Percentiles rank a stretch among this genome's conserved stretches.
phyloP scores from a whole-genome alignment of 352 stramenopile species.

The Phytophthora crassamura region DNA sequence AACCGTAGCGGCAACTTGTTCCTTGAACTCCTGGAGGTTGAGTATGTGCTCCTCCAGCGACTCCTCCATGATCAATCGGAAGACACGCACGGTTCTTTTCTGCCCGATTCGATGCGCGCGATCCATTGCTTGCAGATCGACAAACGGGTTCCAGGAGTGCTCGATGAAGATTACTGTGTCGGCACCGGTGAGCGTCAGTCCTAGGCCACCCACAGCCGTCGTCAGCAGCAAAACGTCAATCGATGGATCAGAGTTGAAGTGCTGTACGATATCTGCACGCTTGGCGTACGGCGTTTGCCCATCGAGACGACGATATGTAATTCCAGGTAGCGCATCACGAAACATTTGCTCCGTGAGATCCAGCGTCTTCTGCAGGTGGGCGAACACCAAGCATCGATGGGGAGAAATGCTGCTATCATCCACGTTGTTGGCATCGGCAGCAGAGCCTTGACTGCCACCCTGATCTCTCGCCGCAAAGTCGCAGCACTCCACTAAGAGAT shows the following conservation, averaged over 20 bases:
- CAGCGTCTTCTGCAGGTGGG: constrained; percentile 93
- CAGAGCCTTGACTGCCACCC: background rate
- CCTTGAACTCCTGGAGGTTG: constrained; percentile 82
- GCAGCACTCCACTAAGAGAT: constrained; percentile 78
- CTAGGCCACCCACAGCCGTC: constrained; percentile 94
- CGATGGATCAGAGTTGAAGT: constrained; percentile 93
- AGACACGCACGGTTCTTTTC: constrained; percentile 72
- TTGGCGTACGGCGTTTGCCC: constrained; percentile 80
- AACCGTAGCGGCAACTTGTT: constrained; percentile 70
- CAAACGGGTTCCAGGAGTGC: constrained; percentile 98
- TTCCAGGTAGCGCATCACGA: constrained; percentile 57
- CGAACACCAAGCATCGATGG: constrained; percentile 97
- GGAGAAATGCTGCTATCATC: constrained; percentile 43
- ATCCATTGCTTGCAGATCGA: constrained; percentile 95
- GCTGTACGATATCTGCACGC: constrained; percentile 83
- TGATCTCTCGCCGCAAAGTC: constrained; percentile 43
- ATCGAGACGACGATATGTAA: constrained; percentile 93
- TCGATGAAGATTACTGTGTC: constrained; percentile 99
- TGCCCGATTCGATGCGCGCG: constrained; percentile 84
- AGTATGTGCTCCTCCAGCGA: constrained; percentile 85
- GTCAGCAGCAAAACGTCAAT: constrained; percentile 97
- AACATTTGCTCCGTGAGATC: constrained; percentile 94
- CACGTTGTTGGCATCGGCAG: background rate
- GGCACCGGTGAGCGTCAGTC: constrained; percentile 96
- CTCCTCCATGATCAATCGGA: constrained; percentile 77